Evolutionary conservation across 2,329 filamentous ascomycete species (phyloP).

Genomic region (Rhynchosporium graminicola): DNA sequence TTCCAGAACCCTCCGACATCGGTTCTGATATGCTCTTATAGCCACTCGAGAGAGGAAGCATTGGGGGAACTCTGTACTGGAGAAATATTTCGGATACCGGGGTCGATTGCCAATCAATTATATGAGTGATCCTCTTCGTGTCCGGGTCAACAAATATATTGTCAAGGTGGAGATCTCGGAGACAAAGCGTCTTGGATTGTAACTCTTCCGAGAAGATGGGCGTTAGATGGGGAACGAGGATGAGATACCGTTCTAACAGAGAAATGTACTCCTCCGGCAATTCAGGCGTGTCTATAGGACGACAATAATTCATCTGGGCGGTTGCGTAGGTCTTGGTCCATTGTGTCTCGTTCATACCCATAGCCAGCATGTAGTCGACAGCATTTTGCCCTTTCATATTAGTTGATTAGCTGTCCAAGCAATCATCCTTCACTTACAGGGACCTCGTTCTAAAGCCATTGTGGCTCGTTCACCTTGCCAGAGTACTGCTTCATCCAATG

Average conservation of each 20-base stretch:
- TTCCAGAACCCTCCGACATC: background rate
- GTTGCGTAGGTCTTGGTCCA: constrained; percentile 24
- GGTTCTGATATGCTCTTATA: constrained; percentile 13
- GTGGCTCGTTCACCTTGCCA: constrained; percentile 29
- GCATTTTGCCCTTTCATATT: constrained; percentile 25
- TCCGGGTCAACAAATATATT: constrained; percentile 38
- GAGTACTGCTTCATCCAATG: constrained; percentile 26
- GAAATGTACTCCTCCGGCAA: constrained; percentile 29
- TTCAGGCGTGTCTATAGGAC: constrained; percentile 22
- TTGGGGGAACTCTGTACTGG: constrained; percentile 21
- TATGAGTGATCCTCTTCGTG: constrained; percentile 41
- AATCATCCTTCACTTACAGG: constrained; percentile 25
- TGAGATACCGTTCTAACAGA: constrained; percentile 26
- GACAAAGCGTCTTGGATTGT: constrained; percentile 37
- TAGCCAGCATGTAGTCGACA: constrained; percentile 24
- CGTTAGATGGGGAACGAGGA: constrained; percentile 23
- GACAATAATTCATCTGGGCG: constrained; percentile 21
- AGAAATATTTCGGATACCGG: constrained; percentile 23
- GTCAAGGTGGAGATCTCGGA: constrained; percentile 45
- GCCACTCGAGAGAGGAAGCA: constrained; percentile 19
- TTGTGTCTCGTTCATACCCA: constrained; percentile 29
- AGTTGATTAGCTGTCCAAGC: constrained; percentile 19
- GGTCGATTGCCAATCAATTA: constrained; percentile 46
- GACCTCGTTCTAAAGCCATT: constrained; percentile 31
- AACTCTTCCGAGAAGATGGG: constrained; percentile 14